phyloP scores from a whole-genome alignment of 352 stramenopile species.

The Phytophthora idaei region DNA sequence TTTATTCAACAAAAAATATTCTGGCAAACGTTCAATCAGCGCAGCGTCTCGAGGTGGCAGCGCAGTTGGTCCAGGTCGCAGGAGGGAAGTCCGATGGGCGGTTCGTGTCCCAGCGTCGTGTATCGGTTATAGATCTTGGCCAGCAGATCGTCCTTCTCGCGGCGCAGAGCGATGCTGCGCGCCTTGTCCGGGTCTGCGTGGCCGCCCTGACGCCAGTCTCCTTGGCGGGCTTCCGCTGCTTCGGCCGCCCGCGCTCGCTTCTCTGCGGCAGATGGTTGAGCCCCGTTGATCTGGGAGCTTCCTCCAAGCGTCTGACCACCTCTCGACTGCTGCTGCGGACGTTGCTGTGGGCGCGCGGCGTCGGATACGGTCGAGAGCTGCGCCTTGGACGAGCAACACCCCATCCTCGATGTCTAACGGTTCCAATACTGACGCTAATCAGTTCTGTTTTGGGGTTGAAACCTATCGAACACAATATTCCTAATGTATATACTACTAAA shows the following conservation, averaged over 20 bases:
- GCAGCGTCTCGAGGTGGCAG: constrained; percentile 75
- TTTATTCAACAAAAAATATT: constrained; percentile 18
- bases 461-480: not conserved
- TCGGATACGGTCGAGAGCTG: constrained; percentile 44
- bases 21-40: constrained; percentile 18
- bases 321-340: not conserved
- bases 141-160: constrained; percentile 86
- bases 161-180: constrained; percentile 61
- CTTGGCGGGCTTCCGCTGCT: constrained; percentile 68
- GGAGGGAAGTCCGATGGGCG: constrained; percentile 80
- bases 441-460: constrained; percentile 7
- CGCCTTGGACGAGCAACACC: constrained; percentile 72
- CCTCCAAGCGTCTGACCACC: constrained; percentile 12
- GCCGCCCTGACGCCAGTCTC: constrained; percentile 82
- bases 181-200: constrained; percentile 67
- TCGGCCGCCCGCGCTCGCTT: constrained; percentile 68
- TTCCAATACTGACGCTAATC: constrained; percentile 1
- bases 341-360: constrained; percentile 5
- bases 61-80: constrained; percentile 81
- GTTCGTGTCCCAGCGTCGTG: constrained; percentile 71
- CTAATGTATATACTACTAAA: not conserved
- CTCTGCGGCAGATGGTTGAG: constrained; percentile 63
- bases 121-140: constrained; percentile 85
- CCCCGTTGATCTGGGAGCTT: constrained; percentile 11
- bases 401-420: constrained; percentile 44